Base-by-base conservation (phyloP, 306 rosid species). In the Glycine latifolia region DNA sequence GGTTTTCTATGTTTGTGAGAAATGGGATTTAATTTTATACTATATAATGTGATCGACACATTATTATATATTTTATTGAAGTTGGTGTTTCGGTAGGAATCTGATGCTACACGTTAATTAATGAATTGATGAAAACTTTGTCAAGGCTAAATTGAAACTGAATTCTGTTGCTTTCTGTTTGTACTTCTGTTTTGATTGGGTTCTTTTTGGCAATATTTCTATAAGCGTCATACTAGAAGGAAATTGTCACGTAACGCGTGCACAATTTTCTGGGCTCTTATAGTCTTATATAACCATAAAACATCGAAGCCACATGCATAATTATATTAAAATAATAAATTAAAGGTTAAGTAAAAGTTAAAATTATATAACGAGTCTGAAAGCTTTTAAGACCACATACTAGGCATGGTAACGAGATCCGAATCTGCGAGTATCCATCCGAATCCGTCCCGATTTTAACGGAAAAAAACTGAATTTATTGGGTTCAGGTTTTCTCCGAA, bases 241-340 rank as follows among this genome's bases (percentile, higher is more conserved):
- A 75, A 68, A 67, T 15, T 86, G 88, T 68, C 82, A 43, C 72
- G 86, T 86, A 82, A 82, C 84, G 67, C 70, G 82, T 74, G 76
- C 58, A 73, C 71, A 20, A 52, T 60, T 73, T 67, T 82, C 79
- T 53, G 75, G 54, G 37, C 69, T 58, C 59, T 37, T 37, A 37
- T 37, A 37, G 3, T 37, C 41, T 58, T 72, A 14, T 65, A 20
- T 20, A 20, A 0, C 71, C 71, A 3, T 13, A 2, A 7, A 66
- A 39, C 11, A 14, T 41, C 13, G 3, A 66, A 14, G 31, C 3
- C 35, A 67, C 73, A 44, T 43, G 35, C 54, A 67, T 44, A 2
- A 43, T 69, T 20, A 69, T 11, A 16, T 46, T 44, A 44, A 15
- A 15, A 31, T 61, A 26, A 61, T 26, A 2, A 26, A 61, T 5